Conservation (phyloP, 495 filamentous ascomycete genomes). For the Cenococcum geophilum region DNA sequence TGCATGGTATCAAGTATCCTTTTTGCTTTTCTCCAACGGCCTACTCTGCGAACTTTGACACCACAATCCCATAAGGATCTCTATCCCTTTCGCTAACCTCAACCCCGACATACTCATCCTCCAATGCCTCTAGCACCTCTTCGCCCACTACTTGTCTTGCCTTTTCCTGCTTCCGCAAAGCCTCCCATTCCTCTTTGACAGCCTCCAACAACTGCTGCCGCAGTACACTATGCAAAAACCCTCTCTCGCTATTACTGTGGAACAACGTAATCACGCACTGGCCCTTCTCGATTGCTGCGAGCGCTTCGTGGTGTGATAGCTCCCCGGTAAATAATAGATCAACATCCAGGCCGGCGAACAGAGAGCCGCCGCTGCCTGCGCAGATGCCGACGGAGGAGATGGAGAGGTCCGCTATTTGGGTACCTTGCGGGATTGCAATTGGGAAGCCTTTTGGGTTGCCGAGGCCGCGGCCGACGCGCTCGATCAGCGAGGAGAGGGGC, state of each 20-base stretch:
- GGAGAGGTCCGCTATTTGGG: conserved; percentile 46
- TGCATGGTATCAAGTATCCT: conserved; percentile 2
- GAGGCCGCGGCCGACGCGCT: conserved; percentile 53
- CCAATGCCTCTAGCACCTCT: conserved; percentile 43
- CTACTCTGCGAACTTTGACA: conserved; percentile 40
- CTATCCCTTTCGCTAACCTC: conserved; percentile 70
- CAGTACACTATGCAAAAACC: conserved; percentile 68
- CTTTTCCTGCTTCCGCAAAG: conserved; percentile 40
- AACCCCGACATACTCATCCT: conserved; percentile 53
- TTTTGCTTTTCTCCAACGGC: neutral
- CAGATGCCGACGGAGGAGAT: conserved; percentile 66
- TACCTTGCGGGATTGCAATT: conserved; percentile 60
- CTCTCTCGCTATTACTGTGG: conserved; percentile 86
- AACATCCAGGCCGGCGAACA: conserved; percentile 57
- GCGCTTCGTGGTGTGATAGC: conserved; percentile 83
- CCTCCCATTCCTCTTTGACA: conserved; percentile 52
- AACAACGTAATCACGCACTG: conserved; percentile 75
- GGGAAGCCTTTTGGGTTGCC: conserved; percentile 60
- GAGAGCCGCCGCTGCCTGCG: conserved; percentile 71
- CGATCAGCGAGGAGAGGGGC: conserved; percentile 55
- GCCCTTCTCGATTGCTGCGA: conserved; percentile 83
- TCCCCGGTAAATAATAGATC: conserved; percentile 89
- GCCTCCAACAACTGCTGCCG: conserved; percentile 53
- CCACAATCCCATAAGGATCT: conserved; percentile 70
- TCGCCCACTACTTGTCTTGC: conserved; percentile 33